phyloP scores from a whole-genome alignment of 257 asterid species.

The Handroanthus guayacan region DNA sequence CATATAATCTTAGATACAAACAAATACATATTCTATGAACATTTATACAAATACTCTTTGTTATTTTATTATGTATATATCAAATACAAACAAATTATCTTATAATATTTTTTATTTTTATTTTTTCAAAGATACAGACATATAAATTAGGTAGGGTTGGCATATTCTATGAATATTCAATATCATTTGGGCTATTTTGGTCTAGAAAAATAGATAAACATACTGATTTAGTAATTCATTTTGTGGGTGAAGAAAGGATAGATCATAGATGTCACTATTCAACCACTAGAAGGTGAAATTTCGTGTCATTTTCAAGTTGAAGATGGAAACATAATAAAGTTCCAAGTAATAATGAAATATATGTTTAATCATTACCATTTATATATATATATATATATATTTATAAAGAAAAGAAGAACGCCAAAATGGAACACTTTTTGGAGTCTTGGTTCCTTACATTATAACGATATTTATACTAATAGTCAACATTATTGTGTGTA shows the following conservation, averaged over 20 bases:
- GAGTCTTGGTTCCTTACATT: neutral
- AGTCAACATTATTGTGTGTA: neutral
- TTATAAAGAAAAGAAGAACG: neutral
- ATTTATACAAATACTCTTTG: no score
- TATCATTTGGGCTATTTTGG: neutral
- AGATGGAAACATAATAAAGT: neutral
- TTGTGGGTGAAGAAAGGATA: neutral
- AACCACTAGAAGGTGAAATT: neutral
- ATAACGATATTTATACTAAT: neutral
- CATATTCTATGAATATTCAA: conserved; percentile 33
- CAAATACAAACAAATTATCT: no score
- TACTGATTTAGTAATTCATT: neutral
- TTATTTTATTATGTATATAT: no score
- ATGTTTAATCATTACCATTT: neutral
- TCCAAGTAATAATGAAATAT: neutral
- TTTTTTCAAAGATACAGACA: neutral
- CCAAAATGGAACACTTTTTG: neutral
- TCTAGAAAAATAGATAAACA: neutral
- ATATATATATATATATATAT: neutral
- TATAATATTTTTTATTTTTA: no score
- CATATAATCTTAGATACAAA: no score
- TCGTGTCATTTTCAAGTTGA: neutral
- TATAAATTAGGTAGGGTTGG: neutral
- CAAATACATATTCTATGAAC: no score
- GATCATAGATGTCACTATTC: neutral